Percentiles rank a stretch among this genome's conserved stretches.
phyloP scores from a whole-genome alignment of 2,329 filamentous ascomycete genomes.

The Colletotrichum sansevieriae region DNA sequence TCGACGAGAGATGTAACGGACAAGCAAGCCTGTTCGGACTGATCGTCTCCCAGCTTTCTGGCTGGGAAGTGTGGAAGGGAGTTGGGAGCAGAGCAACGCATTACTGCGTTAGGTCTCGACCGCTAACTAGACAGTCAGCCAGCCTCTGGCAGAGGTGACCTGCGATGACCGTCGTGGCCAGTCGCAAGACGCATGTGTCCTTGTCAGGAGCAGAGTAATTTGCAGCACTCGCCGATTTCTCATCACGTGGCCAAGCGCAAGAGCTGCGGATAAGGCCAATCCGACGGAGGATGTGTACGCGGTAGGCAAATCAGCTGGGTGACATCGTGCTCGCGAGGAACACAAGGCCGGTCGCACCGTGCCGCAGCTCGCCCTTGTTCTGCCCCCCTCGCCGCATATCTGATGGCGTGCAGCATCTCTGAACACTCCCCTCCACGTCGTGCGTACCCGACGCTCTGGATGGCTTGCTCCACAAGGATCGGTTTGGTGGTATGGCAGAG shows the following conservation, averaged over 20 bases:
- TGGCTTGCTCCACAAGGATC: slow-evolving; percentile 13
- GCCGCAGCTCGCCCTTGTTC: too few species aligned
- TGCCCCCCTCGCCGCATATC: background rate
- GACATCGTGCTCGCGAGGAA: too few species aligned
- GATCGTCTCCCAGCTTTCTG: too few species aligned
- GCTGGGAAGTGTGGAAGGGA: background rate
- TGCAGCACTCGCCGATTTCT: background rate
- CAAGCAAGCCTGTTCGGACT: too few species aligned
- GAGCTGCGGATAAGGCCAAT: background rate
- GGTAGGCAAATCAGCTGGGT: too few species aligned
- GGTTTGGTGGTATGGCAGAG: background rate
- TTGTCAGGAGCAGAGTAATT: background rate
- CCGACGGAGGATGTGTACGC: too few species aligned
- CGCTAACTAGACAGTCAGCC: background rate
- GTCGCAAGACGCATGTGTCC: background rate
- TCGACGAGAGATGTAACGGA: too few species aligned
- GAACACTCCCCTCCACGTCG: slow-evolving; percentile 32
- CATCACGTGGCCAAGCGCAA: background rate
- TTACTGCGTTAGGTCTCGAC: background rate
- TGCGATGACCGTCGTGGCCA: background rate
- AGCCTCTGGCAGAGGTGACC: background rate
- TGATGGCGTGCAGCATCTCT: background rate
- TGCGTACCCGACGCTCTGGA: slow-evolving; percentile 14
- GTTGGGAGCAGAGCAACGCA: background rate
- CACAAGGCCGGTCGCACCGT: too few species aligned